Evolutionary conservation across 441 rosid species (phyloP).

Genomic region (Arabidopsis lyrata): DNA sequence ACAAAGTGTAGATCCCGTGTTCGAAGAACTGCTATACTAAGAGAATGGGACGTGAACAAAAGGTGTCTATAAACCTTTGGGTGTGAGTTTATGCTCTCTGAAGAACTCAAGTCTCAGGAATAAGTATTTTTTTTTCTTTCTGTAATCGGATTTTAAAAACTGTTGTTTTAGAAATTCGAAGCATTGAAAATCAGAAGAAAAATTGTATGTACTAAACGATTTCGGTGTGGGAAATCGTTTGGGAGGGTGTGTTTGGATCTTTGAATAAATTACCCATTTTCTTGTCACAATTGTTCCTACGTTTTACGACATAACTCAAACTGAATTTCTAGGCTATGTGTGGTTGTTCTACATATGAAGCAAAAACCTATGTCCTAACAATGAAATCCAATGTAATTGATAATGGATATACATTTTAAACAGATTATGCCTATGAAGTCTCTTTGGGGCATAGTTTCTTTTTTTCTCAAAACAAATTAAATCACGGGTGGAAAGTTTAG

Average conservation of each 20-base stretch:
- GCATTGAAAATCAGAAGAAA: conserved; percentile 24
- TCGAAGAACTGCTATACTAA: conserved; percentile 85
- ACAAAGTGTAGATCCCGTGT: conserved; percentile 85
- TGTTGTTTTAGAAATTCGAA: conserved; percentile 25
- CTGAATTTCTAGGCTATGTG: too few species aligned
- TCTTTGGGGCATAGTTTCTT: too few species aligned
- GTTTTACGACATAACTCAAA: too few species aligned
- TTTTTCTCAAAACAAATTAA: too few species aligned
- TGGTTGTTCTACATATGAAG: too few species aligned
- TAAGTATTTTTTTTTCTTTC: conserved; percentile 20
- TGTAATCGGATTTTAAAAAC: conserved; percentile 34
- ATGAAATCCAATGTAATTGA: too few species aligned
- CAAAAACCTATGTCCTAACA: too few species aligned
- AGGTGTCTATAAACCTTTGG: background rate
- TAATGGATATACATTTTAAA: too few species aligned
- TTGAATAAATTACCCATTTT: conserved; percentile 24
- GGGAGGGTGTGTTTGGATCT: conserved; percentile 26
- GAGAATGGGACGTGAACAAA: conserved; percentile 16
- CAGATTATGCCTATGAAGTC: too few species aligned
- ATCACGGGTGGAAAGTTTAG: too few species aligned
- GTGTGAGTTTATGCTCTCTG: conserved; percentile 26
- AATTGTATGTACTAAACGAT: conserved; percentile 2
- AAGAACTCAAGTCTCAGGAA: conserved; percentile 31
- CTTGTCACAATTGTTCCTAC: background rate
- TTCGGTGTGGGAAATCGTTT: conserved; percentile 30